phyloP scores from a whole-genome alignment of 2,329 filamentous ascomycete genomes.

The Trichoderma citrinoviride region DNA sequence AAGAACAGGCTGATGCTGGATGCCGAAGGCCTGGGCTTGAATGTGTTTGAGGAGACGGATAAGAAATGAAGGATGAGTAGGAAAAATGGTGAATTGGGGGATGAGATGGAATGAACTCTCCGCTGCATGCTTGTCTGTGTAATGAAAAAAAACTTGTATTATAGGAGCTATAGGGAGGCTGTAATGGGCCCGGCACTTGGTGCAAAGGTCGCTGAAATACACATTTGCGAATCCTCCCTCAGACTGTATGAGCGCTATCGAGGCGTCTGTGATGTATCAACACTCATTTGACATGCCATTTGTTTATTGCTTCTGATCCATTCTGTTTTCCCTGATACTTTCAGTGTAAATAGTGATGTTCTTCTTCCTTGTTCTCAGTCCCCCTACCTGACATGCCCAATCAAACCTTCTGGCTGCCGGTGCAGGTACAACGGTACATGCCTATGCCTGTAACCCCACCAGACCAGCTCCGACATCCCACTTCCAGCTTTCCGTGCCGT shows the following conservation, averaged over 20 bases:
- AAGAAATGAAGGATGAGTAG: slow-evolving; percentile 42
- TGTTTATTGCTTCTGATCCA: no score
- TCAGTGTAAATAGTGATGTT: background rate
- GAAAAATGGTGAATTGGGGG: slow-evolving; percentile 23
- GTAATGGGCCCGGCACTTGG: background rate
- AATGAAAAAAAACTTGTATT: slow-evolving; percentile 34
- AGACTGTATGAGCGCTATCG: background rate
- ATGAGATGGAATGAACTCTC: slow-evolving; percentile 40
- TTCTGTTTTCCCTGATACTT: background rate
- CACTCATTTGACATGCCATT: no score
- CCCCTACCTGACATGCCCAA: background rate
- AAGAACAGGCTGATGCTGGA: slow-evolving; percentile 95
- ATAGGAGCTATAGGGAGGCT: slow-evolving; percentile 27
- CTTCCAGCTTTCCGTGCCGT: slow-evolving; percentile 14
- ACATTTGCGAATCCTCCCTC: slow-evolving; percentile 6
- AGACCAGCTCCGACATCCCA: slow-evolving; percentile 14
- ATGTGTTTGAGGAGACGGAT: slow-evolving; percentile 63
- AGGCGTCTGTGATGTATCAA: no score
- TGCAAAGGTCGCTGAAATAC: background rate
- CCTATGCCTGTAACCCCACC: slow-evolving; percentile 18
- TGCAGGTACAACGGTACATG: background rate
- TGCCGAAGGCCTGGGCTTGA: slow-evolving; percentile 83
- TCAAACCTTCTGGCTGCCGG: slow-evolving; percentile 1
- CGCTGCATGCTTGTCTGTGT: slow-evolving; percentile 43
- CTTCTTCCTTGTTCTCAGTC: background rate